Conservation (phyloP, 2,329 filamentous ascomycete species). For the Sclerotinia glacialis region DNA sequence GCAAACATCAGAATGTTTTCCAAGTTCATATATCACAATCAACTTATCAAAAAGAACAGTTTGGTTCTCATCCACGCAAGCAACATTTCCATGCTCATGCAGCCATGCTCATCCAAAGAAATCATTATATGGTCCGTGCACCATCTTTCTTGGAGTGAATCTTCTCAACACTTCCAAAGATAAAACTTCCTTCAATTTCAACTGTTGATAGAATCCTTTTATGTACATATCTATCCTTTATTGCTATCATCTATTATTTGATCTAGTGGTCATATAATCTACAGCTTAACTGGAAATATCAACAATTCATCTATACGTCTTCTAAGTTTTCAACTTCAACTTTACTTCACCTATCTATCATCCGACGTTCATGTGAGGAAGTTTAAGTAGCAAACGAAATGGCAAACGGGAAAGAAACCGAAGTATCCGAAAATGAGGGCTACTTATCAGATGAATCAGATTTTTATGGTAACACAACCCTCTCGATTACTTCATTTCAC, state of each 20-base stretch:
- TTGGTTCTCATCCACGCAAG: background rate
- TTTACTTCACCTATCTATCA: background rate
- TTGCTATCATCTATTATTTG: background rate
- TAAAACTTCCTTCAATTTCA: background rate
- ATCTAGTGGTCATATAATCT: background rate
- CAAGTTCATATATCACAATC: background rate
- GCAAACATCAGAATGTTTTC: background rate
- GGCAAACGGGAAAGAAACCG: conserved; percentile 23
- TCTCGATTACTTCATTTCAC: conserved; percentile 4
- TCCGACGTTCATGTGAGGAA: background rate
- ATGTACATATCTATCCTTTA: background rate
- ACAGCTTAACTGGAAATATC: background rate
- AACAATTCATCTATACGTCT: background rate
- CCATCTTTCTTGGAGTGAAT: background rate
- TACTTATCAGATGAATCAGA: conserved; percentile 48
- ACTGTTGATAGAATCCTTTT: background rate
- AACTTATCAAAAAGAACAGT: background rate
- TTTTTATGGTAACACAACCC: conserved; percentile 50
- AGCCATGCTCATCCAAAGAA: background rate
- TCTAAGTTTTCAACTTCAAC: background rate
- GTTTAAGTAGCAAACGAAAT: conserved; percentile 21
- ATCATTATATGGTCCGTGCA: conserved; percentile 1
- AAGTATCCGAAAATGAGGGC: conserved; percentile 4
- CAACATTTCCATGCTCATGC: background rate
- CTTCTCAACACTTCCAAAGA: background rate